Evolutionary conservation across 164 flowering plant genomes (phyloP), one percentile per base, ranked within the genome.

Genomic region (Santalum album): DNA sequence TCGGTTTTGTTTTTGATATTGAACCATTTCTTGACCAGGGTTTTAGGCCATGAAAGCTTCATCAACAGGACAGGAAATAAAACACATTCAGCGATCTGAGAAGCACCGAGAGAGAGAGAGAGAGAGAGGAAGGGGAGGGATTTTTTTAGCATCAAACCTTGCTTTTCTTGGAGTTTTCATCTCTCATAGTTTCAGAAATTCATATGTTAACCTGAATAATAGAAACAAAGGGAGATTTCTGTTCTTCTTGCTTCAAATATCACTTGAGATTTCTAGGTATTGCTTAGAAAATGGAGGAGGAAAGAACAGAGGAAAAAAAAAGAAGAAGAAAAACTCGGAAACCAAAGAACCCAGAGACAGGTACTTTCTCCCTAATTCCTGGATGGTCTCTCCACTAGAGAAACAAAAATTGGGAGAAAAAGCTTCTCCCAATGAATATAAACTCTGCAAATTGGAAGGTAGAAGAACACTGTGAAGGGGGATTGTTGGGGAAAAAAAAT

Each of bases 31-130:
- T 68, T 73, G 51, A 78, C 80, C 67, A 78, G 47, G 15, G 61
- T 67, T 58, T 75, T 78, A 2, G 83, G 69, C 83, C 83, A 78
- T 45, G 78, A 75, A 49, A 78, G 68, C 83, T 78, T 61, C 72
- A 63, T 24, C 32, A 48, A 21, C 12, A 21, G n/a, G 34, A 61
- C 6, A 40, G 48, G 34, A 15, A 56, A 11, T 56, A 9, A 42
- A 49, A 56, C 40, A 25, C 45, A 48, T 40, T 16, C 25, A 59
- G 25, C 19, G 49, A 50, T 49, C 29, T 39, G 27, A 49, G 12
- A 48, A 39, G 48, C 3, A 45, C 21, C 32, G 11, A 59, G 42
- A 39, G 21, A 9, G 44, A 11, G 16, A 46, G 47, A 54, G 49
- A n/a, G n/a, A n/a, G n/a, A n/a, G n/a, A n/a, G n/a, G n/a, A n/a